Conservation (phyloP, 305 asterid genomes). For the Fraxinus nigra region DNA sequence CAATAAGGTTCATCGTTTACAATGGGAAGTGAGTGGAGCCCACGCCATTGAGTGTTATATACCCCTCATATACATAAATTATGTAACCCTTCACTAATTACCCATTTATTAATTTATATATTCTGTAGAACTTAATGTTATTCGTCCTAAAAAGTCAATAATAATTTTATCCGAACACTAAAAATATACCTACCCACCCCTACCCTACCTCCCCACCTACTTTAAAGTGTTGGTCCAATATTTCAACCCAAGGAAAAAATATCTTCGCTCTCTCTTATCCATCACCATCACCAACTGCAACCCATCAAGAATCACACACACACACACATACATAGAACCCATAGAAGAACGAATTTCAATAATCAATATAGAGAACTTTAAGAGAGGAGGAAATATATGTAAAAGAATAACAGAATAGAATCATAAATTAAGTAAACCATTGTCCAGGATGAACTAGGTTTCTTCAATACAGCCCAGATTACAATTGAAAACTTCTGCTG, state of each 20-base stretch:
- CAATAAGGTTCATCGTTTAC: background rate
- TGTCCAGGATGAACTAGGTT: conserved; percentile 25
- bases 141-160: background rate
- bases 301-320: background rate
- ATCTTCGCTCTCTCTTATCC: background rate
- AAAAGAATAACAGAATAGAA: conserved; percentile 11
- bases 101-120: background rate
- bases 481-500: conserved; percentile 29
- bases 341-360: background rate
- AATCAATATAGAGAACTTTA: background rate
- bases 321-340: background rate
- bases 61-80: too few relatives aligned
- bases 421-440: conserved; percentile 24
- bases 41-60: too few relatives aligned
- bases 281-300: background rate
- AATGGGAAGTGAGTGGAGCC: background rate
- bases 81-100: background rate
- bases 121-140: too few relatives aligned
- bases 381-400: background rate
- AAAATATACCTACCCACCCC: background rate
- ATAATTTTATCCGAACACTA: background rate
- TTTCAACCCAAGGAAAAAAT: background rate
- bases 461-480: conserved; percentile 34
- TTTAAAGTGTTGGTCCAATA: background rate
- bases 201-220: background rate